phyloP scores from a whole-genome alignment of 1,284 basidiomycete genomes.

The Rugosomyces carneus region DNA sequence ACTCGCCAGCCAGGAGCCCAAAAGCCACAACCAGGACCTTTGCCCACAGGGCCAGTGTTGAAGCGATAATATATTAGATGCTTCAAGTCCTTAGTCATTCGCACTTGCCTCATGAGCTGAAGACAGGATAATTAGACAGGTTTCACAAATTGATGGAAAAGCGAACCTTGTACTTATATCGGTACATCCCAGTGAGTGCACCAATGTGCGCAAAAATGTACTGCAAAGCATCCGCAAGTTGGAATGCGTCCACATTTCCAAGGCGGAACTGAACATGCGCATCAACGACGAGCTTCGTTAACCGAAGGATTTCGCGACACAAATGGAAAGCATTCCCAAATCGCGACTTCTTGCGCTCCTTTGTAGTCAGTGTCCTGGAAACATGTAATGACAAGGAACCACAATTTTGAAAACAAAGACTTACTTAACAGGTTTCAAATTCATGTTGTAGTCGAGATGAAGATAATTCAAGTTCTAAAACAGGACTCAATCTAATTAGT shows the following conservation, averaged over 20 bases:
- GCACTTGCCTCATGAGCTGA: slow-evolving; percentile 96
- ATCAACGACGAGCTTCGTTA: slow-evolving; percentile 98
- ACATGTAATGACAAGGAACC: slow-evolving; percentile 1
- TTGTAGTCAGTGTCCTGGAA: slow-evolving; percentile 91
- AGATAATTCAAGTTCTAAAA: slow-evolving; percentile 89
- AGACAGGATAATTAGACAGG: slow-evolving; percentile 13
- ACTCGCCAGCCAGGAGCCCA: slow-evolving; percentile 99
- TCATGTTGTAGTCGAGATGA: slow-evolving; percentile 92
- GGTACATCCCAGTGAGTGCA: slow-evolving; percentile 98
- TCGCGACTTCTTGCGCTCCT: slow-evolving; percentile 99
- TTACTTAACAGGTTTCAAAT: slow-evolving; percentile 93
- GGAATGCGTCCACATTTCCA: slow-evolving; percentile 98
- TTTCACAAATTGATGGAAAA: background rate
- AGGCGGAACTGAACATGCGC: slow-evolving; percentile 98
- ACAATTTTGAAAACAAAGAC: slow-evolving; percentile 15
- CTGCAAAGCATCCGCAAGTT: slow-evolving; percentile 96
- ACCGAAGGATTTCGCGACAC: slow-evolving; percentile 94
- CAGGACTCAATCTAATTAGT: background rate
- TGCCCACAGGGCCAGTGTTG: slow-evolving; percentile 99
- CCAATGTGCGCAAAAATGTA: slow-evolving; percentile 98
- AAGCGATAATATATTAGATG: slow-evolving; percentile 97
- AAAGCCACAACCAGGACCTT: slow-evolving; percentile 98
- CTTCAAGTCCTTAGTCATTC: slow-evolving; percentile 99
- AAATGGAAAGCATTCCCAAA: slow-evolving; percentile 99
- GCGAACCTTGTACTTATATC: slow-evolving; percentile 93